phyloP scores from a whole-genome alignment of 148 eudicot species.

The Fagopyrum homotropicum region DNA sequence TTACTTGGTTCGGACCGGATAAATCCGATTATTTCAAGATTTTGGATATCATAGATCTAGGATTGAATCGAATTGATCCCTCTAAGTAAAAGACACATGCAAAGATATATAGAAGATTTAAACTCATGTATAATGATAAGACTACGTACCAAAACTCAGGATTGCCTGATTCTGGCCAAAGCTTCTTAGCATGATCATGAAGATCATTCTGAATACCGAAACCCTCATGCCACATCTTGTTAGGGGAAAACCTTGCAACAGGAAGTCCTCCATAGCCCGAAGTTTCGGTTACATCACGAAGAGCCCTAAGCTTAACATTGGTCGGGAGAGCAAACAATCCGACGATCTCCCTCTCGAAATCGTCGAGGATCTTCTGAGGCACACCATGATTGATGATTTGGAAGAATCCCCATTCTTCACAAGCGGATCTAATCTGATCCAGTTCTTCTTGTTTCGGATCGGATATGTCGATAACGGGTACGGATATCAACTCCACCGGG shows the following conservation, averaged over 20 bases:
- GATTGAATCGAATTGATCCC: no score
- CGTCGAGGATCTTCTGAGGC: slow-evolving; percentile 11
- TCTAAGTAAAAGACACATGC: no score
- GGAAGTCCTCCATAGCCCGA: slow-evolving; percentile 24
- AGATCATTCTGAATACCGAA: slow-evolving; percentile 19
- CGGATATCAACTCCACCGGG: not conserved
- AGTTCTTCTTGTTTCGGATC: not conserved
- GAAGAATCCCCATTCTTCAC: slow-evolving; percentile 30
- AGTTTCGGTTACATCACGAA: not conserved
- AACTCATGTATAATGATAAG: no score
- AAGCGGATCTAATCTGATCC: slow-evolving; percentile 1
- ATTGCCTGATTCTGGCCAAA: slow-evolving; percentile 22
- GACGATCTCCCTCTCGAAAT: slow-evolving; percentile 17
- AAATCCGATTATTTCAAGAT: no score
- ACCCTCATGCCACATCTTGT: slow-evolving; percentile 32
- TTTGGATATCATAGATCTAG: no score
- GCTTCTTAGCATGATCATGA: slow-evolving; percentile 18
- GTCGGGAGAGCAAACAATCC: slow-evolving; percentile 22
- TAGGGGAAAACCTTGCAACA: slow-evolving; percentile 14
- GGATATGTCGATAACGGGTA: not conserved
- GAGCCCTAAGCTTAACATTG: slow-evolving; percentile 14
- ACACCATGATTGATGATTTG: slow-evolving; percentile 27
- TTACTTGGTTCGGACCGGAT: no score
- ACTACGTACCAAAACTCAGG: not conserved
- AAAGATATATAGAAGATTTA: no score